These are phyloP conservation scores for Galerina marginata DNA, from an alignment of 768 basidiomycete genomes.

Conservation along the genomic window DNA sequence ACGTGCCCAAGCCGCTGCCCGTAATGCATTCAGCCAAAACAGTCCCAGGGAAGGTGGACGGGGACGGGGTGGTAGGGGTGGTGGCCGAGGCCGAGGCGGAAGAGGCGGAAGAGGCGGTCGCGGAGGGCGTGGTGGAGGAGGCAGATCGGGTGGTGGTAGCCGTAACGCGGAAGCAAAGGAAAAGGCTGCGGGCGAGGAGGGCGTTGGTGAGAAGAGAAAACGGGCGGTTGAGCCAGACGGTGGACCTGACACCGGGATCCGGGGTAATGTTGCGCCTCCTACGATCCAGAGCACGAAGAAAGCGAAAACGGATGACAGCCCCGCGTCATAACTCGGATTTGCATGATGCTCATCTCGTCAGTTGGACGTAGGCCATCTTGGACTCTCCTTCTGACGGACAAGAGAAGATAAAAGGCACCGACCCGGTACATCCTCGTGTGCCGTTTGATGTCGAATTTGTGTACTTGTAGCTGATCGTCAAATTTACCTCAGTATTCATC, in stretches of 20 bases:
- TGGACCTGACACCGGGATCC: constrained; percentile 68
- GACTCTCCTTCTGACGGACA: not conserved
- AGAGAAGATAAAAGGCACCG: not conserved
- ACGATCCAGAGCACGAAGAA: constrained; percentile 47
- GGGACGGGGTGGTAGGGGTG: constrained; percentile 39
- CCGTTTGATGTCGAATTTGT: too few relatives aligned
- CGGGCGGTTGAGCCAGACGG: constrained; percentile 80
- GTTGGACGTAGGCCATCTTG: not conserved
- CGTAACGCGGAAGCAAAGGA: constrained; percentile 44
- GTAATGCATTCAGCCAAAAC: constrained; percentile 46
- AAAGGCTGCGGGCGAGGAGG: constrained; percentile 42
- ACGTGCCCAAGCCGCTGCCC: constrained; percentile 73
- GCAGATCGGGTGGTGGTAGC: constrained; percentile 39
- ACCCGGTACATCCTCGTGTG: too few relatives aligned
- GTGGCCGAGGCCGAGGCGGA: constrained; percentile 52
- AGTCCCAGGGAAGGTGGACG: constrained; percentile 32
- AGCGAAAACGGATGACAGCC: constrained; percentile 45
- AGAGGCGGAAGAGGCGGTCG: constrained; percentile 45
- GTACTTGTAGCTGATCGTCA: too few relatives aligned
- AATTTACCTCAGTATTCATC: too few relatives aligned
- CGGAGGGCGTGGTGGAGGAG: constrained; percentile 41
- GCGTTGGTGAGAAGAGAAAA: constrained; percentile 76
- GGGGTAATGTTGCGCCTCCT: constrained; percentile 68
- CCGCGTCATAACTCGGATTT: constrained; percentile 6
- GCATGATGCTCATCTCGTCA: not conserved